These are phyloP conservation scores for Saturnispora mendoncae DNA, from an alignment of 805 yeast species.

Conservation along the genomic window DNA sequence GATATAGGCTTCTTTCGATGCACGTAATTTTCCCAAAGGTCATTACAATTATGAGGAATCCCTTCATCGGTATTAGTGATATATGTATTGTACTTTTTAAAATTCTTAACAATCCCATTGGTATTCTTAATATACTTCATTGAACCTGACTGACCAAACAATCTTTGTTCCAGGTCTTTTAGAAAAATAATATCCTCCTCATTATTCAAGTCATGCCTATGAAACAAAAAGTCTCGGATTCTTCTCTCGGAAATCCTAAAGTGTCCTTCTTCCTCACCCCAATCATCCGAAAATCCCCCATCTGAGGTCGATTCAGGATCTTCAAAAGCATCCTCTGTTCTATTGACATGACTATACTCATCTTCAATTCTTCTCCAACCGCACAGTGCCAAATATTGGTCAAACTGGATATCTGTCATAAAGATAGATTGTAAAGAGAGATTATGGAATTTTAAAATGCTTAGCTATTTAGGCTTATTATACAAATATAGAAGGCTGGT, in stretches of 20 bases:
- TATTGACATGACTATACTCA: not conserved
- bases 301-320: not conserved
- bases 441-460: constrained; percentile 27
- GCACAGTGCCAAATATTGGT: constrained; percentile 1
- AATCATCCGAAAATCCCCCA: not conserved
- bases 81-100: constrained; percentile 1
- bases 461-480: not conserved
- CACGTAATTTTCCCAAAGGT: constrained; percentile 4
- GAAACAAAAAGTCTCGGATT: constrained; percentile 1
- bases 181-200: not conserved
- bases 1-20: not conserved
- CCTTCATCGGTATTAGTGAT: constrained; percentile 3
- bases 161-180: not conserved
- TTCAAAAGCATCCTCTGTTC: not conserved
- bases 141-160: not conserved
- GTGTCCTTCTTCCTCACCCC: constrained; percentile 7
- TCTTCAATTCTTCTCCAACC: constrained; percentile 4
- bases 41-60: constrained; percentile 5
- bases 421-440: not conserved
- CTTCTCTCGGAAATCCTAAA: constrained; percentile 2
- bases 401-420: constrained; percentile 4
- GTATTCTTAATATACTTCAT: not conserved
- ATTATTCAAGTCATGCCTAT: not conserved
- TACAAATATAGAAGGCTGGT: constrained; percentile 23
- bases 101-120: not conserved